These are phyloP conservation scores for Agapanthus africanus DNA, from an alignment of 106 monocot genomes.

Conservation along the genomic window DNA sequence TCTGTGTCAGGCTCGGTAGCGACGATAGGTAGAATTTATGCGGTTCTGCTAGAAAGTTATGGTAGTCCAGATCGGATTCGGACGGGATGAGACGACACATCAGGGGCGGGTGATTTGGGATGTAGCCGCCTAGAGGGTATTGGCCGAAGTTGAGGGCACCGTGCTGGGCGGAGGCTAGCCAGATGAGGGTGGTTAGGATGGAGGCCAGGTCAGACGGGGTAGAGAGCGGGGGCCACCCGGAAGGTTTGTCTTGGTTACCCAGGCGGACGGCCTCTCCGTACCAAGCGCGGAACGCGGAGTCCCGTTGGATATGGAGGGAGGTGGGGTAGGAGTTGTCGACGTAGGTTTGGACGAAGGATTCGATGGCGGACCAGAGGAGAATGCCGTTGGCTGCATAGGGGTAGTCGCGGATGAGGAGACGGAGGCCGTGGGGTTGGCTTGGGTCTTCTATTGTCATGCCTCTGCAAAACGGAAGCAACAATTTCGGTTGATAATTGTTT, in stretches of 20 bases:
- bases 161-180: slow-evolving; percentile 88
- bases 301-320: slow-evolving; percentile 26
- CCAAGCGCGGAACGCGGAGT: slow-evolving; percentile 81
- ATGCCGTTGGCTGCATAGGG: slow-evolving; percentile 94
- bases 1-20: slow-evolving; percentile 61
- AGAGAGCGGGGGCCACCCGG: slow-evolving; percentile 75
- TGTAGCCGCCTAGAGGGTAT: slow-evolving; percentile 91
- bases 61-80: slow-evolving; percentile 61
- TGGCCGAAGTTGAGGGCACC: slow-evolving; percentile 95
- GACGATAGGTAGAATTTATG: slow-evolving; percentile 66
- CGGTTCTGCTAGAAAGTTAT: slow-evolving; percentile 50
- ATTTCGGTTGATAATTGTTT: no score
- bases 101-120: slow-evolving; percentile 88
- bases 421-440: slow-evolving; percentile 57
- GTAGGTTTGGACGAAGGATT: slow-evolving; percentile 43
- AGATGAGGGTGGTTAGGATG: slow-evolving; percentile 78
- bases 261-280: slow-evolving; percentile 54
- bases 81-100: slow-evolving; percentile 77
- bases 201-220: slow-evolving; percentile 34
- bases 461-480: no score
- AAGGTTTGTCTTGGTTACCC: slow-evolving; percentile 67
- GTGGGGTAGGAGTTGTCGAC: slow-evolving; percentile 47
- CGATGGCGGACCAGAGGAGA: slow-evolving; percentile 78
- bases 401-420: slow-evolving; percentile 73
- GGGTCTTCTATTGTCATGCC: slow-evolving; percentile 83